These are phyloP conservation scores for Spathaspora sp. DNA, from an alignment of 805 yeast genomes.

Conservation along the genomic window DNA sequence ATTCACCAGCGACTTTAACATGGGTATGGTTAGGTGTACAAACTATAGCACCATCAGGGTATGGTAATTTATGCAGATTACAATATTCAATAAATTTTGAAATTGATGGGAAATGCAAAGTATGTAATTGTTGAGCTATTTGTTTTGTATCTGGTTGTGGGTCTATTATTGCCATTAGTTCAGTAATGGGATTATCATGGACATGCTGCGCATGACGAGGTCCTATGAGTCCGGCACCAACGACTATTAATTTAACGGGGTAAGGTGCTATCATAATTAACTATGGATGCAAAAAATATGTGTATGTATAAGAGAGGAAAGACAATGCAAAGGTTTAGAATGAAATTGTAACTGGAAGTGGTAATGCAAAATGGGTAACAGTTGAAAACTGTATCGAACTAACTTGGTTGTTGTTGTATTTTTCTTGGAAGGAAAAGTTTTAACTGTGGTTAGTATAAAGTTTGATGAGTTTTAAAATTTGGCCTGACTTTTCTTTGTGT, in stretches of 20 bases:
- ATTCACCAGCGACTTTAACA: conserved; percentile 23
- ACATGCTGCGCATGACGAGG: conserved; percentile 39
- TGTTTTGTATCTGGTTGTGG: conserved; percentile 25
- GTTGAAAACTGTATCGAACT: no score
- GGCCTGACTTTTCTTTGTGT: no score
- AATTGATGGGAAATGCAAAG: conserved; percentile 20
- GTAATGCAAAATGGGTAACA: neutral
- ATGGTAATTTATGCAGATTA: conserved; percentile 10
- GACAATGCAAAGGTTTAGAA: neutral
- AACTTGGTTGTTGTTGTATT: neutral
- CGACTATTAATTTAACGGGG: conserved; percentile 15
- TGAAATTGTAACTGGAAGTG: no score
- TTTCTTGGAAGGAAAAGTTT: neutral
- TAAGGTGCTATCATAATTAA: neutral
- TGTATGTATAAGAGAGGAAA: neutral
- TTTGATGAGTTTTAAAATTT: no score
- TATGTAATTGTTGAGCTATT: conserved; percentile 20
- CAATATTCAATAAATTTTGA: conserved; percentile 21
- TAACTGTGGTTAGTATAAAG: no score
- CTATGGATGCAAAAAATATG: neutral
- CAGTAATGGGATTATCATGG: conserved; percentile 18
- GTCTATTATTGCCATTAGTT: conserved; percentile 31
- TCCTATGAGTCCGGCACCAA: conserved; percentile 41
- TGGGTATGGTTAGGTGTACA: conserved; percentile 42
- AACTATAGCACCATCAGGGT: conserved; percentile 37